Evolutionary conservation across 1,284 basidiomycete genomes (phyloP).

Genomic region (Malassezia yamatoensis): DNA sequence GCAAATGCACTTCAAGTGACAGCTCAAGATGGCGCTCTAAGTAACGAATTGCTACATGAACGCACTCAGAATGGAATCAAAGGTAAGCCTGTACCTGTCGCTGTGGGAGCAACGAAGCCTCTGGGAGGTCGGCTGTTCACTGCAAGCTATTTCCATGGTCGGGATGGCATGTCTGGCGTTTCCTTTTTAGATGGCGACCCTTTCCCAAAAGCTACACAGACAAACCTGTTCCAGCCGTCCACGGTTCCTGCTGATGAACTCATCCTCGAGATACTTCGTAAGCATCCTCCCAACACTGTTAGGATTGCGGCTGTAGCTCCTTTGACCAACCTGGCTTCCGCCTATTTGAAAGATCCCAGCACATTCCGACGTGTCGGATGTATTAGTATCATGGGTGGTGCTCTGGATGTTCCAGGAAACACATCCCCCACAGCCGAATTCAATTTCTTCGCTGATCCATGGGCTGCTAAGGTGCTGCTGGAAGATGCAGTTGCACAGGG

Average conservation of each 20-base stretch:
- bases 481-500: constrained; percentile 21
- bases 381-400: constrained; percentile 90
- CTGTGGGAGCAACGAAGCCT: constrained; percentile 51
- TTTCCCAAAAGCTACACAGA: constrained; percentile 20
- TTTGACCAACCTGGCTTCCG: constrained; percentile 69
- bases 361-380: constrained; percentile 56
- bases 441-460: constrained; percentile 90
- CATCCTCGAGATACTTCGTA: constrained; percentile 59
- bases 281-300: constrained; percentile 58
- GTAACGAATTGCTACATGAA: constrained; percentile 59
- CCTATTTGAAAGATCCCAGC: constrained; percentile 57
- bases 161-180: constrained; percentile 39
- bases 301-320: constrained; percentile 81
- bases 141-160: constrained; percentile 63
- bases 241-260: constrained; percentile 57
- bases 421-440: constrained; percentile 53
- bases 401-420: constrained; percentile 84
- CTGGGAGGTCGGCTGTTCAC: constrained; percentile 65
- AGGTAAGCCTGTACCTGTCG: constrained; percentile 22
- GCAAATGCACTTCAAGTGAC: constrained; percentile 55
- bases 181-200: constrained; percentile 31
- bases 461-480: constrained; percentile 55
- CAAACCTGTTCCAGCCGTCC: constrained; percentile 33
- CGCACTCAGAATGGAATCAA: constrained; percentile 19
- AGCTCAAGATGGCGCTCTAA: constrained; percentile 55